Conservation (phyloP, 1,139 yeast genomes). For the Candida glucosophila region DNA sequence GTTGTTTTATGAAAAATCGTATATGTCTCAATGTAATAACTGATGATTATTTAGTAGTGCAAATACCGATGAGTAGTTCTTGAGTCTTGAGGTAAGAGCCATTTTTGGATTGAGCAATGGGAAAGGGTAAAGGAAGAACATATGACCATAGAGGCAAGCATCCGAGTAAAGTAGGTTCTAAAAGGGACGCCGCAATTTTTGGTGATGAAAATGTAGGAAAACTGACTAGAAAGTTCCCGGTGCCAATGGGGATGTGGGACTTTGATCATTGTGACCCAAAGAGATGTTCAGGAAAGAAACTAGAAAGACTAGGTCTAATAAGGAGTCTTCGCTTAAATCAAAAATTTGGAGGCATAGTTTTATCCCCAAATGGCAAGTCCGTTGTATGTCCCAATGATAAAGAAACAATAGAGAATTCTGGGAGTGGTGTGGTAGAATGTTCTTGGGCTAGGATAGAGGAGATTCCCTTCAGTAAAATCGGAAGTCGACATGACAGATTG, state of each 20-base stretch:
- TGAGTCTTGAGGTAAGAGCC: no score
- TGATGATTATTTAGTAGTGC: no score
- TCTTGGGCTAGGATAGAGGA: conserved; percentile 97
- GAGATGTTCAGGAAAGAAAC: conserved; percentile 91
- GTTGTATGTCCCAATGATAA: conserved; percentile 88
- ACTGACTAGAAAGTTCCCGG: conserved; percentile 41
- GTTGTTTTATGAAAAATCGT: no score
- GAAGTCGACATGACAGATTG: conserved; percentile 82
- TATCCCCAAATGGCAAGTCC: conserved; percentile 85
- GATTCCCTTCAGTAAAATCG: conserved; percentile 87
- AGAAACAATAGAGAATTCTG: conserved; percentile 60
- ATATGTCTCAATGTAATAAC: no score
- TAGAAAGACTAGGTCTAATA: conserved; percentile 81
- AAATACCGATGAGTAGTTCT: no score
- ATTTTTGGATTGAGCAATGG: no score
- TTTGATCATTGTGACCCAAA: conserved; percentile 98
- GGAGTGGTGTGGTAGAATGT: conserved; percentile 97
- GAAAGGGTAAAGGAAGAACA: conserved; percentile 57
- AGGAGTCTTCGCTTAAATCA: conserved; percentile 78
- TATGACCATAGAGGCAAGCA: conserved; percentile 34
- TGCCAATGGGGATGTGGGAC: conserved; percentile 85
- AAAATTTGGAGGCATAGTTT: conserved; percentile 83
- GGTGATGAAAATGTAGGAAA: neutral
- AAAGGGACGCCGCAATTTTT: neutral
- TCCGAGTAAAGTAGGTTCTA: no score